These are phyloP conservation scores for Pseudogymnoascus sp. DNA, from an alignment of 2,329 filamentous ascomycete species.

Conservation along the genomic window DNA sequence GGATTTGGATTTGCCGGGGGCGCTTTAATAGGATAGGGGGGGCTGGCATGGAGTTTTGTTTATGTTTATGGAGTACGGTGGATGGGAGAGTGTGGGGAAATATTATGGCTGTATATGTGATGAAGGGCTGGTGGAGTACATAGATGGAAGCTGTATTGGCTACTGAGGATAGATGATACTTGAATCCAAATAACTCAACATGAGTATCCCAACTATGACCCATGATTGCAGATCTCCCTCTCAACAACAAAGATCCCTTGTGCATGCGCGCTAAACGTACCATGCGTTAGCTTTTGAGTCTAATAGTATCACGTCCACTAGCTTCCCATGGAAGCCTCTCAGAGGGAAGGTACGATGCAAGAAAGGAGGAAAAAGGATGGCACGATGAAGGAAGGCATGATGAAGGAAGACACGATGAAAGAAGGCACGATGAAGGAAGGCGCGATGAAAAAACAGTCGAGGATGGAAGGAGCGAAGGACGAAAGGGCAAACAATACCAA, in stretches of 20 bases:
- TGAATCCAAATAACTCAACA: neutral
- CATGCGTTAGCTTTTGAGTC: neutral
- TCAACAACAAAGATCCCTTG: neutral
- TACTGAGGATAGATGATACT: neutral
- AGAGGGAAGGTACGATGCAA: neutral
- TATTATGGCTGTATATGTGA: slow-evolving; percentile 8
- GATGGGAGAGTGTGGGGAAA: neutral
- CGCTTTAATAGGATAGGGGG: neutral
- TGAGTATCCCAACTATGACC: neutral
- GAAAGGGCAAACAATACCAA: neutral
- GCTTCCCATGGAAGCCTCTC: neutral
- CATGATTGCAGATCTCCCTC: too few relatives aligned
- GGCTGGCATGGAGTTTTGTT: neutral
- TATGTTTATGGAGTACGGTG: neutral
- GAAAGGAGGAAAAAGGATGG: neutral
- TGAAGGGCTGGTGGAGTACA: neutral
- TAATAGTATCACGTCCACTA: neutral
- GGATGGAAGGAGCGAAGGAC: neutral
- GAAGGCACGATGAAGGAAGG: neutral
- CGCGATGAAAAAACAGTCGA: neutral
- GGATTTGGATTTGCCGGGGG: neutral
- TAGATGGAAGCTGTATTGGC: neutral
- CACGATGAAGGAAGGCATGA: neutral
- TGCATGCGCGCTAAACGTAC: too few relatives aligned
- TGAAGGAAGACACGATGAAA: neutral